Percentiles rank a stretch among this genome's conserved stretches.
Conservation (phyloP, 2,329 filamentous ascomycete genomes). For the Alternaria gansuensis region DNA sequence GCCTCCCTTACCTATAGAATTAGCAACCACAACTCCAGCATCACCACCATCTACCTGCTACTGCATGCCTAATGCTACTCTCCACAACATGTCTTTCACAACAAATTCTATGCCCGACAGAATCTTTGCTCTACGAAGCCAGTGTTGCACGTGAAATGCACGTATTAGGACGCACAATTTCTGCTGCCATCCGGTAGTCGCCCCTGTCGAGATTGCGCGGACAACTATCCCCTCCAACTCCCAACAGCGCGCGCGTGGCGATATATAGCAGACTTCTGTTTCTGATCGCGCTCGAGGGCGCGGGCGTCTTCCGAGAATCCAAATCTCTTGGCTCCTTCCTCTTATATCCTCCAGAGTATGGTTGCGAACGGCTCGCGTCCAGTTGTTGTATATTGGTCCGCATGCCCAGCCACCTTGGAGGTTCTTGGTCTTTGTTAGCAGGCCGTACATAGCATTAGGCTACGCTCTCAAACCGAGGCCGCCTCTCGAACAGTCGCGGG, state of each 20-base stretch:
- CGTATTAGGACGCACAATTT: neutral
- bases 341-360: constrained; percentile 11
- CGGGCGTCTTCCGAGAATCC: constrained; percentile 1
- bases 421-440: constrained; percentile 10
- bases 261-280: neutral
- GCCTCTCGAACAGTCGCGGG: neutral
- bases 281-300: neutral
- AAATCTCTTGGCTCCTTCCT: neutral
- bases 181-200: neutral
- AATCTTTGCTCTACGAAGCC: neutral
- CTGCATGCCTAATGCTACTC: no score
- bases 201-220: neutral
- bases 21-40: no score
- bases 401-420: constrained; percentile 5
- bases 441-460: constrained; percentile 8
- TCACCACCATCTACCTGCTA: no score
- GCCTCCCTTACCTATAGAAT: no score
- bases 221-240: neutral
- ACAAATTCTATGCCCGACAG: no score
- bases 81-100: no score
- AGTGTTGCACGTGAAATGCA: neutral
- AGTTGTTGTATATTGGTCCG: constrained; percentile 3
- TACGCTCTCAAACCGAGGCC: constrained; percentile 2
- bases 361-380: neutral
- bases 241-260: neutral